Conservation (phyloP, 176 grass and related monocot genomes). For the Elymus sibiricus region DNA sequence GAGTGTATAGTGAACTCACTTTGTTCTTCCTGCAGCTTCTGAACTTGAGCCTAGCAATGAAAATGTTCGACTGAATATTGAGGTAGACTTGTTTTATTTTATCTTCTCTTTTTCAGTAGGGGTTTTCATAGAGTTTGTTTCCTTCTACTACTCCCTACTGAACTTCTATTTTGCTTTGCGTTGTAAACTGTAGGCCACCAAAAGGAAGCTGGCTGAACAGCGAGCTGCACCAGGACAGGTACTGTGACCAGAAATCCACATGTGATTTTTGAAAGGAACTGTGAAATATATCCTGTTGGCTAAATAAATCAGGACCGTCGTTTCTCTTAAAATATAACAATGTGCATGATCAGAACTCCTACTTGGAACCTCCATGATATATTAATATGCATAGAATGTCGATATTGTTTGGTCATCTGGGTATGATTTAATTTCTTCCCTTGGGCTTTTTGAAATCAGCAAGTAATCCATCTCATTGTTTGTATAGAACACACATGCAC, state of each 20-base stretch:
- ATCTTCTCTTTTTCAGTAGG: neutral
- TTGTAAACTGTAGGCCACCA: conserved; percentile 46
- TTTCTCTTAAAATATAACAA: neutral
- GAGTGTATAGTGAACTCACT: neutral
- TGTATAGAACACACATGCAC: conserved; percentile 38
- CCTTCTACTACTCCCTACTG: neutral
- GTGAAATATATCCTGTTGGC: neutral
- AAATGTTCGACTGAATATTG: conserved; percentile 68
- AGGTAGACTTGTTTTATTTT: conserved; percentile 39
- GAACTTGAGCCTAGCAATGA: conserved; percentile 70
- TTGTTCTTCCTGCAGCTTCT: conserved; percentile 39
- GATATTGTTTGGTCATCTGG: neutral
- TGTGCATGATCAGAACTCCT: neutral
- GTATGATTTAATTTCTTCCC: neutral
- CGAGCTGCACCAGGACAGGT: conserved; percentile 43
- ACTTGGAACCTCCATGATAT: conserved; percentile 1
- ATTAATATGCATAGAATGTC: neutral
- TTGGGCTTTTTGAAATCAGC: neutral
- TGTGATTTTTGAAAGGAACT: neutral
- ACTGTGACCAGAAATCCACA: conserved; percentile 13
- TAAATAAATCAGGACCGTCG: neutral
- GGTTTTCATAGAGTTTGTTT: neutral
- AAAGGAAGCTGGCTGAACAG: conserved; percentile 52
- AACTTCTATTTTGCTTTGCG: neutral
- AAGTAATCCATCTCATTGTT: conserved; percentile 9